Evolutionary conservation across 768 basidiomycete species (phyloP), one percentile per base, ranked within the genome.

Genomic region (Suillus occidentalis): DNA sequence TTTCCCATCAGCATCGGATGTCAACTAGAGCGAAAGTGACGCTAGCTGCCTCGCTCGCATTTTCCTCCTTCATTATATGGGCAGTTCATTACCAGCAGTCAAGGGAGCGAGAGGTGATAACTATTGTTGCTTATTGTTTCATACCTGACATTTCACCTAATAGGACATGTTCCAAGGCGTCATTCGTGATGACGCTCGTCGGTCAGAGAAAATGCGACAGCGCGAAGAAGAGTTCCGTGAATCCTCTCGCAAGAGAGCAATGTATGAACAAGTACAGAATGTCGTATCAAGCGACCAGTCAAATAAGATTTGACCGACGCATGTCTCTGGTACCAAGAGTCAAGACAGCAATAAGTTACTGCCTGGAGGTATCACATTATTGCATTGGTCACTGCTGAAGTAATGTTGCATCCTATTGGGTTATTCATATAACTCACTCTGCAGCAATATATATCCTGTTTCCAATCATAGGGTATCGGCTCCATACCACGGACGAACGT

Each of bases 121-220:
- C 9, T 39, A 40, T 55, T 28, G 34, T 42, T 61, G 28, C n/a
- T 31, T 34, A 52, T 43, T 25, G 43, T 45, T 52, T 40, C 60
- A 66, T 63, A 22, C 45, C 36, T 28, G 61, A 58, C 31, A 25
- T 53, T 61, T 3, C 43, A 28, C 28, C 3, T 66, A 18, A 31
- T 53, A 98, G 95, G 88, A 80, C 36, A 97, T 97, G 95, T 97
- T 92, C 73, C 82, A 89, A 72, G 95, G 95, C 31, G 96, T 97
- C 3, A 72, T 97, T 55, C 86, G 88, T 60, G 95, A 97, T 73
- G 96, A 98, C 71, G 91, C 88, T 70, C 88, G 94, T 31, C 81
- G 91, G 66, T 81, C 76, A 70, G 85, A 88, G 71, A 95, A 94
- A 77, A 85, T 85, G 84, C 82, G 69, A 57, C 84, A 87, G 75